These are phyloP conservation scores for Ligustrum vulgare DNA, from an alignment of 257 asterid genomes.

Conservation along the genomic window DNA sequence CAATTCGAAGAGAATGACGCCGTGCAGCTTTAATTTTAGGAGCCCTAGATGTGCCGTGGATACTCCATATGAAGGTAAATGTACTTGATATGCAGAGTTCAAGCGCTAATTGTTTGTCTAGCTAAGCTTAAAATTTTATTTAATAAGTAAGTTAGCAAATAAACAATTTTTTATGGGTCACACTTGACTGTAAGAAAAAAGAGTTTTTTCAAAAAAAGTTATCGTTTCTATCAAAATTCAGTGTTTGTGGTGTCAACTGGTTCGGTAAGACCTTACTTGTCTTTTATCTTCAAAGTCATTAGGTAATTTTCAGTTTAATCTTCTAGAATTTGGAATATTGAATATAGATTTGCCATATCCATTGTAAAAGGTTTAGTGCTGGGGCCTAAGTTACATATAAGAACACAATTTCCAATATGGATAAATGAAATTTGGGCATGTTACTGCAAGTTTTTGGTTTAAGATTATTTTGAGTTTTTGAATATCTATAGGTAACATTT, in stretches of 20 bases:
- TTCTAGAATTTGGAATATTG: neutral
- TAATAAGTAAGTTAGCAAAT: neutral
- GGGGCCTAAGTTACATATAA: neutral
- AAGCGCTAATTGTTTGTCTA: neutral
- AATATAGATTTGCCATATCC: neutral
- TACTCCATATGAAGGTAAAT: constrained; percentile 62
- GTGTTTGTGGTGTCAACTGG: neutral
- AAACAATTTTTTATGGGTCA: too few relatives aligned
- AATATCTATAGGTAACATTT: constrained; percentile 45
- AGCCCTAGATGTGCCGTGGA: constrained; percentile 61
- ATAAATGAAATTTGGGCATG: neutral
- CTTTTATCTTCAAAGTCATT: neutral
- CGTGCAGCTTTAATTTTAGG: constrained; percentile 24
- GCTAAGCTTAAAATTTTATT: neutral
- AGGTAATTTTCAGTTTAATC: neutral
- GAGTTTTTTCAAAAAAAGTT: too few relatives aligned
- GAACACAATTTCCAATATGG: neutral
- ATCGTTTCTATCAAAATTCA: neutral
- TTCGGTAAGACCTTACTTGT: neutral
- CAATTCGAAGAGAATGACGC: constrained; percentile 27
- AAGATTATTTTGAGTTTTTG: neutral
- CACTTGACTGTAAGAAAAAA: too few relatives aligned
- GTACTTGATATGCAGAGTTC: neutral
- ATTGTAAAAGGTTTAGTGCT: neutral
- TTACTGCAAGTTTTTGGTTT: neutral